These are phyloP conservation scores for Picea abies DNA, from an alignment of 83 land plant genomes.

Conservation along the genomic window DNA sequence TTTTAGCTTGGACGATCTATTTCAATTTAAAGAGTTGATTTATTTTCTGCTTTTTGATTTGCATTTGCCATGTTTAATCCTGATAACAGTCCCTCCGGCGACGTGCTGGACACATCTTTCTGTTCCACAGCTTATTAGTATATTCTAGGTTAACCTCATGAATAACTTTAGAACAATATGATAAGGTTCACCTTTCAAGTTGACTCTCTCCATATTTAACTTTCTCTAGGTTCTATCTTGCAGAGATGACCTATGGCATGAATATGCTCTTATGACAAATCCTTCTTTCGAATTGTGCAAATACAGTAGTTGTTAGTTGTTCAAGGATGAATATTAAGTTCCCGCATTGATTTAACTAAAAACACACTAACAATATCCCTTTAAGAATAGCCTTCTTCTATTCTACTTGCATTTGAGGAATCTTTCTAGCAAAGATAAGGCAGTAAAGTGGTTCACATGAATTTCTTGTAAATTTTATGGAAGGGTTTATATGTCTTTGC, in stretches of 20 bases:
- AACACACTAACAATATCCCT: too few species aligned
- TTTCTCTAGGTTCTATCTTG: too few species aligned
- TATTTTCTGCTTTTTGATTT: not conserved
- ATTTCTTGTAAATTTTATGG: not conserved
- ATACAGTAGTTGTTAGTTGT: not conserved
- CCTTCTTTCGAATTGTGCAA: not conserved
- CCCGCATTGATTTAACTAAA: not conserved
- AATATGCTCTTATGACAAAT: slow-evolving; percentile 1
- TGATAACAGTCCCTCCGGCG: not conserved
- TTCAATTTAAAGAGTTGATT: too few species aligned
- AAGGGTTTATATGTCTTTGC: not conserved
- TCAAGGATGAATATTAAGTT: not conserved
- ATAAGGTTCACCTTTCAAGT: not conserved
- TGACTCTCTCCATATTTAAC: not conserved
- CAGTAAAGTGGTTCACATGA: not conserved
- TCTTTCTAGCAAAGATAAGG: not conserved
- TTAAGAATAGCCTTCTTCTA: too few species aligned
- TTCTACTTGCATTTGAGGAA: not conserved
- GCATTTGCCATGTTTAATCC: not conserved
- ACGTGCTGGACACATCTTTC: not conserved
- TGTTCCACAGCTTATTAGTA: not conserved
- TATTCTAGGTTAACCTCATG: not conserved
- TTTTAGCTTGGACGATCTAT: too few species aligned
- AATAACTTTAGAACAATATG: not conserved
- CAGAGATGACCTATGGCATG: too few species aligned